Conservation (phyloP, 2,329 filamentous ascomycete species). For the Botrytis fragariae region DNA sequence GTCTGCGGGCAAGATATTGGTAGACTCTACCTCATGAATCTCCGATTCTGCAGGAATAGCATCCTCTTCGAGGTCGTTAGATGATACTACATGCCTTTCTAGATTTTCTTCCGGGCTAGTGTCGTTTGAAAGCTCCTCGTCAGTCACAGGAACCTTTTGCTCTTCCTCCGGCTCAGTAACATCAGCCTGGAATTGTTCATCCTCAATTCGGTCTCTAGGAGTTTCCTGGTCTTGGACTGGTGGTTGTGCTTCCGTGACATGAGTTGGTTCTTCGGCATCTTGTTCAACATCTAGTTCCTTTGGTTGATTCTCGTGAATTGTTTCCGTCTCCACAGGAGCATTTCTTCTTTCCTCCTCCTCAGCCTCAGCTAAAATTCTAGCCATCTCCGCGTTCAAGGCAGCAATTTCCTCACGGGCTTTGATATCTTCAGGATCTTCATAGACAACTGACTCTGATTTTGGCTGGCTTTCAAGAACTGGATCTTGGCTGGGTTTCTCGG, state of each 20-base stretch:
- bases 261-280: background rate
- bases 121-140: background rate
- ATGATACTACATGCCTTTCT: background rate
- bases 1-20: background rate
- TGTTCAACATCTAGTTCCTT: background rate
- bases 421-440: slow-evolving; percentile 1
- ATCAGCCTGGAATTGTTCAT: background rate
- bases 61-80: background rate
- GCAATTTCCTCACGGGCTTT: slow-evolving; percentile 3
- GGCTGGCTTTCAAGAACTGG: background rate
- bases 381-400: background rate
- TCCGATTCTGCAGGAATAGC: background rate
- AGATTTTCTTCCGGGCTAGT: fast-evolving
- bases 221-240: background rate
- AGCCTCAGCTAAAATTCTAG: background rate
- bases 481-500: background rate
- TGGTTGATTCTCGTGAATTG: background rate
- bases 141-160: too few relatives aligned
- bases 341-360: background rate
- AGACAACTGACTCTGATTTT: background rate
- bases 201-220: background rate
- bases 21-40: background rate
- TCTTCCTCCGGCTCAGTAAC: background rate
- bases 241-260: background rate
- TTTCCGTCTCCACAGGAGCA: background rate